Base-by-base conservation (phyloP, 768 basidiomycete genomes). In the Leccinum arenicola region DNA sequence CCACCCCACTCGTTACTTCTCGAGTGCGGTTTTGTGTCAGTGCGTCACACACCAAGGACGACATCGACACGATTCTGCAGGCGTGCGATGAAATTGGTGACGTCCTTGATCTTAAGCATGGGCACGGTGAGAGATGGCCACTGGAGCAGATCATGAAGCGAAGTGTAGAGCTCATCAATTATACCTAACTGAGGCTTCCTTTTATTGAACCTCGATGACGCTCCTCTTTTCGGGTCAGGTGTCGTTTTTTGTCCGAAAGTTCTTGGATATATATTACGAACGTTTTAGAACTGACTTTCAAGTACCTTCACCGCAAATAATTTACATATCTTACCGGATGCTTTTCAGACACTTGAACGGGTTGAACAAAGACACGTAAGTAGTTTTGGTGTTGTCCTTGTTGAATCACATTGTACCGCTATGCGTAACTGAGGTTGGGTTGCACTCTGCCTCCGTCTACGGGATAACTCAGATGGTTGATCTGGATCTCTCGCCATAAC, bases 21-120 rank as follows among this genome's bases (percentile, higher is more conserved):
- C 84, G 97, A 29, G 93, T 95, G 55, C 81, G 97, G 66, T 97
- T 98, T 81, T 98, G 97, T 70, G 81, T 98, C 15, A 93, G 91
- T 58, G 91, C 96, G 11, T 79, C 94, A 51, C 97, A 99, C 80
- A 98, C 95, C 57, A 99, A 99, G 78, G 90, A 94, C 65, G 97
- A 99, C 68, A 85, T 98, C 58, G 97, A 99, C 76, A 76, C 77
- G 12, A 76, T 98, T 29, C 78, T 99, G 51, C 76, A 82, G 47
- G 95, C 96, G 8, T 93, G 89, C 67, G 93, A 97, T 73, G 95
- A 97, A 74, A 79, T 98, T 61, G 97, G 97, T 27, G 89, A 91
- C 67, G 70, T 91, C 27, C 76, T 99, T 63, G 95, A 96, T 75
- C 76, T 98, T 74, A 98, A 97, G 77, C 88, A 95, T 70, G 87